Base-by-base conservation (phyloP, 192 early-diverging fungal species). In the Backusella parvicylindrica region DNA sequence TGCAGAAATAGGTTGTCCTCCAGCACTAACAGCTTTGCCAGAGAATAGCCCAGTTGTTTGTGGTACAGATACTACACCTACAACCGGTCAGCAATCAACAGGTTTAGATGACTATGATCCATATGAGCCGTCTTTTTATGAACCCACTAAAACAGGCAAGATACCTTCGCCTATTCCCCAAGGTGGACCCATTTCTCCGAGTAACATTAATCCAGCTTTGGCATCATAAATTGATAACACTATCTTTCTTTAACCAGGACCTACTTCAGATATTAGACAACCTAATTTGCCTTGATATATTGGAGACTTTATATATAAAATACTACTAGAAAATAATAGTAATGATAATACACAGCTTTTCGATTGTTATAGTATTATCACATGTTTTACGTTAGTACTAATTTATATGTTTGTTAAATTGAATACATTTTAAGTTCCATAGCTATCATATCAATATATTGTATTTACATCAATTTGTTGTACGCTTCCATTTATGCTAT, bases 1-100 rank as follows among this genome's bases (percentile, higher is more conserved):
- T 26, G 75, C 79, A 1, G 75, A 81, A 72, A 38, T 77, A 6
- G 75, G 71, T 36, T 66, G 68, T 16, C 74, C 75, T 18, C 75
- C 79, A 21, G 70, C 64, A 33, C 33, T 76, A 26, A 73, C 66
- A 23, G 38, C 21, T 16, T 38, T 77, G 26, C 75, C 74, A 68
- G 79, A 53, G 16, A 65, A 76, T 21, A 63, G 9, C 18, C 60
- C 69, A 23, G 47, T 76, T 11, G 75, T 56, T 31, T 32, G 63
- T 31, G 72, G 43, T 15, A 41, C 9, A 33, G 28, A 47, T 23
- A n/a, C 64, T 28, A 28, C 64, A 26, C 21, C 50, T 21, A 2
- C 50, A 56, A 26, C 21, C 1, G 8, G 9, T 56, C 50, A 26
- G 2, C 50, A 53, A 53, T 2, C 21, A 56, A 12, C 21, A 11